These are phyloP conservation scores for Trichoderma gracile DNA, from an alignment of 2,329 filamentous ascomycete genomes.

Conservation along the genomic window DNA sequence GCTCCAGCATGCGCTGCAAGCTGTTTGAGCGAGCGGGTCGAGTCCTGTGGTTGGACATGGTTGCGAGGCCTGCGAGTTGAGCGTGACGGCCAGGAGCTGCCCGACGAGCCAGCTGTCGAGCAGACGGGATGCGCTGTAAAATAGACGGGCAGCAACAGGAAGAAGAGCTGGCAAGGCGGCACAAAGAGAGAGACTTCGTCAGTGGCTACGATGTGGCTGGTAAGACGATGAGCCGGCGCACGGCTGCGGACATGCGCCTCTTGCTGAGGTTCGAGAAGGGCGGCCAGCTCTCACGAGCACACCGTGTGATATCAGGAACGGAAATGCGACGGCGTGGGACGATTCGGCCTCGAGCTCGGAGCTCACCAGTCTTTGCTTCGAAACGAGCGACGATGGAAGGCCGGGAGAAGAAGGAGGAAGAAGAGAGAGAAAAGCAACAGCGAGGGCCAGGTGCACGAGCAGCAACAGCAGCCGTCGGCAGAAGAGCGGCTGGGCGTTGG, in stretches of 20 bases:
- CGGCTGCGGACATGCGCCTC: conserved; percentile 17
- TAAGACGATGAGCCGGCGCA: conserved; percentile 16
- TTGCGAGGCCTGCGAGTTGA: conserved; percentile 12
- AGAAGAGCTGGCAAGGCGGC: background rate
- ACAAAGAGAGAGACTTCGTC: conserved; percentile 15
- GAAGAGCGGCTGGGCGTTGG: conserved; percentile 17
- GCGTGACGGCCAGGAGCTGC: background rate
- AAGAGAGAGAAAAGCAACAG: background rate
- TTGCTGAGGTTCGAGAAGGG: background rate
- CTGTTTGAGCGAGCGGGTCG: conserved; percentile 45
- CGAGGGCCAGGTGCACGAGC: background rate
- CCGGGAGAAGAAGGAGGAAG: background rate
- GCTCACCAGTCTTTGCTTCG: background rate
- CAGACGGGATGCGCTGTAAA: conserved; percentile 17
- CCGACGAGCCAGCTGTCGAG: background rate
- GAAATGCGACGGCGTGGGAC: background rate
- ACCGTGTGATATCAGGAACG: background rate
- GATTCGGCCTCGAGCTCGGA: background rate
- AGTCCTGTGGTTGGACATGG: conserved; percentile 26
- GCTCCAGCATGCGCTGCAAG: conserved; percentile 60
- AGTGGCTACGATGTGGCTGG: conserved; percentile 25
- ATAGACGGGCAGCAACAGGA: conserved; percentile 6
- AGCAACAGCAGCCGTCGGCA: conserved; percentile 3
- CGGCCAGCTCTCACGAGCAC: background rate
- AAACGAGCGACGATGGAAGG: conserved; percentile 19